Conservation (phyloP, 768 basidiomycete genomes). For the Mycena alexandri region DNA sequence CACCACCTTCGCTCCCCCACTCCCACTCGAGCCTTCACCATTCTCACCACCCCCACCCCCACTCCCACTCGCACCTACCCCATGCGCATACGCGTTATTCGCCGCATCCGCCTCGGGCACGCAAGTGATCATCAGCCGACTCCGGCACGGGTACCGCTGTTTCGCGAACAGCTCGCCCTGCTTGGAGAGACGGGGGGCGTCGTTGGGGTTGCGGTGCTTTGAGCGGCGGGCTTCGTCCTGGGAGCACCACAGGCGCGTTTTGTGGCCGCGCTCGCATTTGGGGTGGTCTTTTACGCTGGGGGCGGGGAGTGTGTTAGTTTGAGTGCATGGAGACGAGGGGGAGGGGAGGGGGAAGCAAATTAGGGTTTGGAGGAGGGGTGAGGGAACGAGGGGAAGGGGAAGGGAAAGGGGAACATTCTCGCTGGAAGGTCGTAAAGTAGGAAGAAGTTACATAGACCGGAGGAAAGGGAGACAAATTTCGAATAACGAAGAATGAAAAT, state of each 20-base stretch:
- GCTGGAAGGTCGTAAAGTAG: too few species aligned
- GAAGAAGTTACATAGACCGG: too few species aligned
- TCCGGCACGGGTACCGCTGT: slow-evolving; percentile 58
- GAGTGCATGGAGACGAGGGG: slow-evolving; percentile 12
- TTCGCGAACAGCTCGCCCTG: slow-evolving; percentile 56
- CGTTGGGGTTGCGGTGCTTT: slow-evolving; percentile 48
- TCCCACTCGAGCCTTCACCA: background rate
- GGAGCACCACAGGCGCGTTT: slow-evolving; percentile 65
- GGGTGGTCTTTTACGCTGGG: slow-evolving; percentile 64
- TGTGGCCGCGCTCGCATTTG: slow-evolving; percentile 59
- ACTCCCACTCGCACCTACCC: background rate
- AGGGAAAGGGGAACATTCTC: too few species aligned
- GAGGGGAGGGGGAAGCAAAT: slow-evolving; percentile 17
- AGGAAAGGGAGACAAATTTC: too few species aligned
- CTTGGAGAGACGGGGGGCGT: slow-evolving; percentile 51
- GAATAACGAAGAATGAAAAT: too few species aligned
- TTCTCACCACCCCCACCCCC: slow-evolving; percentile 43
- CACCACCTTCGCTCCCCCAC: slow-evolving; percentile 40
- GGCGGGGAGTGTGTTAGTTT: background rate
- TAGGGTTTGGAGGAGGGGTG: slow-evolving; percentile 32
- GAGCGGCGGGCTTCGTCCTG: slow-evolving; percentile 61
- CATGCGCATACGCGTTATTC: background rate
- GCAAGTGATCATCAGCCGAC: slow-evolving; percentile 61
- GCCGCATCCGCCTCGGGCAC: slow-evolving; percentile 47
- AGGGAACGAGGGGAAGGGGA: too few species aligned